Percentiles rank a stretch among this genome's conserved stretches.
phyloP scores from a whole-genome alignment of 108 stramenopile species.

The Conticribra guillardii region DNA sequence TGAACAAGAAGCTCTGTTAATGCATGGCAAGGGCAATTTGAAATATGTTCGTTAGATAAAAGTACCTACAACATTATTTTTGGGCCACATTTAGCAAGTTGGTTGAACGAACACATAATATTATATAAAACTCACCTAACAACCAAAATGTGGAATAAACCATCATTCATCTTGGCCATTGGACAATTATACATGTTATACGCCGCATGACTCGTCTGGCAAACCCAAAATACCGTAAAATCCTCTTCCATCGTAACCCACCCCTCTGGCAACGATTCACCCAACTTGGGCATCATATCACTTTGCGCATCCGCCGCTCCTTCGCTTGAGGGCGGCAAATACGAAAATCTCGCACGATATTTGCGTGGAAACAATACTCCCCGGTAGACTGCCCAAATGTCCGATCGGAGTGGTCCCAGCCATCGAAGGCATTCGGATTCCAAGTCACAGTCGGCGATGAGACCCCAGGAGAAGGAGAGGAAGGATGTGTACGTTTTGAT shows the following conservation, averaged over 20 bases:
- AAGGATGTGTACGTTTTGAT: constrained; percentile 64
- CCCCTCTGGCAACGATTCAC: constrained; percentile 51
- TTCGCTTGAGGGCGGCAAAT: constrained; percentile 51
- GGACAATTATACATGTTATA: constrained; percentile 69
- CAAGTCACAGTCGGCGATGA: constrained; percentile 90
- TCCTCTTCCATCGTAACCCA: constrained; percentile 77
- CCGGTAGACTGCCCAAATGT: constrained; percentile 80
- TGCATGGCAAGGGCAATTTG: too few relatives aligned
- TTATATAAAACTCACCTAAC: constrained; percentile 54
- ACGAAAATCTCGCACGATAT: constrained; percentile 77
- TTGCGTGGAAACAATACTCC: constrained; percentile 54
- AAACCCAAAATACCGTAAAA: constrained; percentile 86
- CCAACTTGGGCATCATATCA: constrained; percentile 55
- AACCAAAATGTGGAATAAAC: constrained; percentile 78
- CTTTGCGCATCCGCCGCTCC: neutral
- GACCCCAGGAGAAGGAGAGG: constrained; percentile 82
- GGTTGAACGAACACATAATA: neutral
- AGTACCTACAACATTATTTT: neutral
- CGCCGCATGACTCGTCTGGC: constrained; percentile 76
- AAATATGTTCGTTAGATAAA: neutral
- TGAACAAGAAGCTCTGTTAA: constrained; percentile 48
- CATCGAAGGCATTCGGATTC: constrained; percentile 81
- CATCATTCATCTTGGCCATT: constrained; percentile 72
- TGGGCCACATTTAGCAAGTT: neutral
- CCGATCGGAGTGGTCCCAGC: constrained; percentile 73